Percentiles rank a stretch among this genome's conserved stretches.
These are phyloP conservation scores for Periglandula ipomoeae DNA, from an alignment of 2,329 filamentous ascomycete species.

Conservation along the genomic window DNA sequence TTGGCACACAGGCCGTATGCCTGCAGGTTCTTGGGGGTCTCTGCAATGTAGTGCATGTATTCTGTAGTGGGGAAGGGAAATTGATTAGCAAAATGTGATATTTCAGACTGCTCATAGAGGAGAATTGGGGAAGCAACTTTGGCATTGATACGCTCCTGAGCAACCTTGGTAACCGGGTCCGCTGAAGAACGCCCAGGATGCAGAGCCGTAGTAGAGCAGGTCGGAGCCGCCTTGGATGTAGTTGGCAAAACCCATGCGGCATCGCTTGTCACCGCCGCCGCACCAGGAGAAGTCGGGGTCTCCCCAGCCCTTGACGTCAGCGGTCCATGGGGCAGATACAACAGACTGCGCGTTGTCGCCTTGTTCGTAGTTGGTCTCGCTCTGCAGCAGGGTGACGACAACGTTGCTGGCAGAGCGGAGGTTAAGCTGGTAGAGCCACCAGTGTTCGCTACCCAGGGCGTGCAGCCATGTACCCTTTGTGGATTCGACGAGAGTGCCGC, in stretches of 20 bases:
- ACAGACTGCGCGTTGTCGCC: slow-evolving; percentile 25
- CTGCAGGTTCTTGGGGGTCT: slow-evolving; percentile 29
- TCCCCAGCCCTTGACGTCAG: slow-evolving; percentile 26
- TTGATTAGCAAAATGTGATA: background rate
- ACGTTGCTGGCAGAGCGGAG: slow-evolving; percentile 40
- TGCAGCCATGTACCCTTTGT: slow-evolving; percentile 41
- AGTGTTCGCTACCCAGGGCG: slow-evolving; percentile 42
- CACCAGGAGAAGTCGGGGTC: slow-evolving; percentile 35
- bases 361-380: slow-evolving; percentile 38
- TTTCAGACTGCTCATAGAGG: background rate
- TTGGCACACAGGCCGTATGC: slow-evolving; percentile 33
- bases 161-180: slow-evolving; percentile 28
- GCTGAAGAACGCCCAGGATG: slow-evolving; percentile 34
- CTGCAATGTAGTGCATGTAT: slow-evolving; percentile 29
- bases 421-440: slow-evolving; percentile 49
- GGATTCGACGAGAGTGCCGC: slow-evolving; percentile 37
- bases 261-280: slow-evolving; percentile 23
- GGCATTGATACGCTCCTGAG: slow-evolving; percentile 10
- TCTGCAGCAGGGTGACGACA: slow-evolving; percentile 40
- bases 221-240: slow-evolving; percentile 31
- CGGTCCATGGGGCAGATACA: slow-evolving; percentile 28
- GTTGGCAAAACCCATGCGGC: slow-evolving; percentile 34
- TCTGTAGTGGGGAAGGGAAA: slow-evolving; percentile 5
- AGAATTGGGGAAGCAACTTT: background rate
- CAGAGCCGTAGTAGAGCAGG: slow-evolving; percentile 33